Conservation (phyloP, 1,284 basidiomycete species). For the Mycena sp. region DNA sequence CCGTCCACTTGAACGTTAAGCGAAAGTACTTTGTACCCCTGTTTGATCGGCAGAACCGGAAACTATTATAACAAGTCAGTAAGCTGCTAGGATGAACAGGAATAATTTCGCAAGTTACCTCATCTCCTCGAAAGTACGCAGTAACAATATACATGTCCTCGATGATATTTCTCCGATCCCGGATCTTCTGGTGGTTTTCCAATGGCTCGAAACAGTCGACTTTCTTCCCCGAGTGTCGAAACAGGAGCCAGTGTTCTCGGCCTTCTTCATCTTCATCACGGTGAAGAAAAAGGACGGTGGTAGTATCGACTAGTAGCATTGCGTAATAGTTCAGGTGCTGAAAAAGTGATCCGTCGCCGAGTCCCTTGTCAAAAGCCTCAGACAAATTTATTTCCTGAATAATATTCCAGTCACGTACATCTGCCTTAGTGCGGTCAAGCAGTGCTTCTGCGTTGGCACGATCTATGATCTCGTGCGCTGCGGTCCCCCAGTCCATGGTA, state of each 20-base stretch:
- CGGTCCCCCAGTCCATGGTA: neutral
- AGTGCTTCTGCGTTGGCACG: neutral
- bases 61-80: neutral
- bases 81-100: too few species aligned
- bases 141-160: neutral
- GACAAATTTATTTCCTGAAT: neutral
- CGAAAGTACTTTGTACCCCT: neutral
- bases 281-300: neutral
- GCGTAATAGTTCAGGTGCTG: neutral
- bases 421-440: neutral
- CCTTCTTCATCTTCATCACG: neutral
- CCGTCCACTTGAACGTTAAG: slow-evolving; percentile 2
- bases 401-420: neutral
- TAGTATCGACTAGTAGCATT: neutral
- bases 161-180: neutral
- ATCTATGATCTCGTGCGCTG: neutral
- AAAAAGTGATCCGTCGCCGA: neutral
- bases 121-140: neutral
- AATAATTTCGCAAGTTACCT: neutral
- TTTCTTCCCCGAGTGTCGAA: neutral
- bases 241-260: slow-evolving; percentile 12
- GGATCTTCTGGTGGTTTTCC: neutral
- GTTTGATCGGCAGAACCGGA: neutral
- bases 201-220: slow-evolving; percentile 1
- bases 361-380: neutral